Conservation (phyloP, 306 rosid species). For the Alnus glutinosa region DNA sequence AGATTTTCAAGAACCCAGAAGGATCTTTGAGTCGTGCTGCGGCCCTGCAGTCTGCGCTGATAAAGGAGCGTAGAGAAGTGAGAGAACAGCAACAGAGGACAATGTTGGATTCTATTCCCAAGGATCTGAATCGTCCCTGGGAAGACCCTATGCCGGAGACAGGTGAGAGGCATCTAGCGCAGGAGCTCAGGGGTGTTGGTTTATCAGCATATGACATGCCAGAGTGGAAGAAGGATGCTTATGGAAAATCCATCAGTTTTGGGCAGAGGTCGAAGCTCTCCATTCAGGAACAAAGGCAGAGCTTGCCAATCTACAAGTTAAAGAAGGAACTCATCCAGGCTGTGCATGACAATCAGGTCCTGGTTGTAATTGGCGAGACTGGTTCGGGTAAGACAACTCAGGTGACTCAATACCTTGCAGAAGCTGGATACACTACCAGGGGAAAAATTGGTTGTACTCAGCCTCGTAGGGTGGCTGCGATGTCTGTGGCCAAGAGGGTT, state of each 20-base stretch:
- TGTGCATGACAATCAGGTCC: constrained; percentile 75
- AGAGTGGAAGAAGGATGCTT: constrained; percentile 92
- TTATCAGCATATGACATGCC: constrained; percentile 90
- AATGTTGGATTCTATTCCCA: constrained; percentile 34
- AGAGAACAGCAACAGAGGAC: constrained; percentile 86
- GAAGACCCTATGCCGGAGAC: constrained; percentile 93
- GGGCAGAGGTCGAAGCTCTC: constrained; percentile 92
- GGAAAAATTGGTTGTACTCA: constrained; percentile 94
- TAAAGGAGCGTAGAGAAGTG: constrained; percentile 91
- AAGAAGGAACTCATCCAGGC: constrained; percentile 83
- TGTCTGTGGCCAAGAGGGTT: constrained; percentile 89
- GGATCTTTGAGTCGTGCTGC: constrained; percentile 89
- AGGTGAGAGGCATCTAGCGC: constrained; percentile 91
- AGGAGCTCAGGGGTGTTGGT: constrained; percentile 91
- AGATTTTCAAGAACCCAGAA: constrained; percentile 90
- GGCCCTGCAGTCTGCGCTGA: constrained; percentile 88
- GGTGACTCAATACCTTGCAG: constrained; percentile 88
- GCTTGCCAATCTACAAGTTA: constrained; percentile 78
- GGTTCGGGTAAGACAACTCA: constrained; percentile 96
- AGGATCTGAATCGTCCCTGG: constrained; percentile 98
- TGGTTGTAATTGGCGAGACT: constrained; percentile 89
- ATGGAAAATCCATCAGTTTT: constrained; percentile 78
- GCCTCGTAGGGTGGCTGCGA: constrained; percentile 92
- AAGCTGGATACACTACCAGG: constrained; percentile 71
- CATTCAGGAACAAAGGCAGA: constrained; percentile 76